phyloP scores from a whole-genome alignment of 2,329 filamentous ascomycete genomes.

The Coccinonectria pachysandricola region DNA sequence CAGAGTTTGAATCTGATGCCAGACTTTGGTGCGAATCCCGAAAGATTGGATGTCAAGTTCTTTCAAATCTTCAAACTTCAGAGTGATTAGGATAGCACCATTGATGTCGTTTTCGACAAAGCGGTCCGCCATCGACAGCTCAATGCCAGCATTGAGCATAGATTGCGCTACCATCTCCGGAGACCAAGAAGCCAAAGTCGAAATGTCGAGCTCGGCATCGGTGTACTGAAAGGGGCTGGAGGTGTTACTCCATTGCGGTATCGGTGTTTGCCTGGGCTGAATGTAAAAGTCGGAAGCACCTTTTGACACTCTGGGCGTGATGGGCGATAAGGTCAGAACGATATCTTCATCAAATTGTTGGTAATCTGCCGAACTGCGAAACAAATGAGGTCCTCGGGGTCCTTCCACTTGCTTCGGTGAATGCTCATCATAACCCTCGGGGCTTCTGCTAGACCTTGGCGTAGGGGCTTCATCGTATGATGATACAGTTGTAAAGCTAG shows the following conservation, averaged over 20 bases:
- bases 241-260: slow-evolving; percentile 20
- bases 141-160: slow-evolving; percentile 78
- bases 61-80: slow-evolving; percentile 81
- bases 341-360: slow-evolving; percentile 33
- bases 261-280: slow-evolving; percentile 10
- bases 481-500: slow-evolving; percentile 77
- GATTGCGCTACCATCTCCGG: slow-evolving; percentile 72
- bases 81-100: slow-evolving; percentile 74
- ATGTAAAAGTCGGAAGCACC: slow-evolving; percentile 18
- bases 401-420: slow-evolving; percentile 62
- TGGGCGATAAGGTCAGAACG: slow-evolving; percentile 59
- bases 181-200: slow-evolving; percentile 55
- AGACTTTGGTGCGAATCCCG: slow-evolving; percentile 67
- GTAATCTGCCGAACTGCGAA: slow-evolving; percentile 56
- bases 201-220: slow-evolving; percentile 45
- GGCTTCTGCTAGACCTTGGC: slow-evolving; percentile 55
- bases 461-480: slow-evolving; percentile 78
- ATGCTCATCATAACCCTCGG: slow-evolving; percentile 50
- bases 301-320: slow-evolving; percentile 54
- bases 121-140: slow-evolving; percentile 64
- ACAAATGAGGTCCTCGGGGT: slow-evolving; percentile 77
- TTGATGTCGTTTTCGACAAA: slow-evolving; percentile 91
- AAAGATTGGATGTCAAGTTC: slow-evolving; percentile 75
- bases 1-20: slow-evolving; percentile 67
- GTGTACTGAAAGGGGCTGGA: slow-evolving; percentile 48